Evolutionary conservation across 352 stramenopile species (phyloP).

Genomic region (Phytophthora cryptogea): DNA sequence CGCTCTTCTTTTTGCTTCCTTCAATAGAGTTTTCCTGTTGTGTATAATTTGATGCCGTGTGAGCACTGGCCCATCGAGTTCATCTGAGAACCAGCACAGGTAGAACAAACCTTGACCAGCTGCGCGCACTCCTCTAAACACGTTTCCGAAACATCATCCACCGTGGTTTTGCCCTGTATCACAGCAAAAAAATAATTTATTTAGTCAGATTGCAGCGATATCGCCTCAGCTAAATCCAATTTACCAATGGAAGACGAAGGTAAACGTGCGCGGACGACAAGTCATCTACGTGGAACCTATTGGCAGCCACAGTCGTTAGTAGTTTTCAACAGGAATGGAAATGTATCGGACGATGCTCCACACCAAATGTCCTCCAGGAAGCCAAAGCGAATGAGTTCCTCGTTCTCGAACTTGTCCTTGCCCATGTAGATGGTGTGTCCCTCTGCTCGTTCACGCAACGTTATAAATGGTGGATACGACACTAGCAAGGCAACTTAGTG

Average conservation of each 20-base stretch:
- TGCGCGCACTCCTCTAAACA: constrained; percentile 91
- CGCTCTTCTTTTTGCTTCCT: constrained; percentile 91
- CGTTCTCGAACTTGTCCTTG: constrained; percentile 99
- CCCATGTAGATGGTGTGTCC: constrained; percentile 97
- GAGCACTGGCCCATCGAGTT: background rate
- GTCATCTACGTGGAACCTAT: constrained; percentile 98
- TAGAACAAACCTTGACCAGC: constrained; percentile 85
- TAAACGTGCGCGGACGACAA: constrained; percentile 98
- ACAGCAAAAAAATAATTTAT: background rate
- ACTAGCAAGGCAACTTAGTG: background rate
- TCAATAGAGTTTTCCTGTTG: constrained; percentile 92
- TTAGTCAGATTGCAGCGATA: background rate
- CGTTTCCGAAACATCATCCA: constrained; percentile 80
- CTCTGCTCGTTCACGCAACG: constrained; percentile 38
- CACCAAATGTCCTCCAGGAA: constrained; percentile 95
- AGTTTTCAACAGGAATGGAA: background rate
- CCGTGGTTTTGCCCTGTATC: constrained; percentile 60
- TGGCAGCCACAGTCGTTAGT: background rate
- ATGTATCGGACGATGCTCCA: background rate
- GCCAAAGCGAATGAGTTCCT: constrained; percentile 98
- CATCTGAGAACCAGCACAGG: background rate
- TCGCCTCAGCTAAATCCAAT: constrained; percentile 6
- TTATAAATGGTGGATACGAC: background rate
- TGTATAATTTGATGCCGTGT: constrained; percentile 15
- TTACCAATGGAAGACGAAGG: constrained; percentile 90